phyloP scores from a whole-genome alignment of 805 yeast genomes.

The Saturnispora saitoi region DNA sequence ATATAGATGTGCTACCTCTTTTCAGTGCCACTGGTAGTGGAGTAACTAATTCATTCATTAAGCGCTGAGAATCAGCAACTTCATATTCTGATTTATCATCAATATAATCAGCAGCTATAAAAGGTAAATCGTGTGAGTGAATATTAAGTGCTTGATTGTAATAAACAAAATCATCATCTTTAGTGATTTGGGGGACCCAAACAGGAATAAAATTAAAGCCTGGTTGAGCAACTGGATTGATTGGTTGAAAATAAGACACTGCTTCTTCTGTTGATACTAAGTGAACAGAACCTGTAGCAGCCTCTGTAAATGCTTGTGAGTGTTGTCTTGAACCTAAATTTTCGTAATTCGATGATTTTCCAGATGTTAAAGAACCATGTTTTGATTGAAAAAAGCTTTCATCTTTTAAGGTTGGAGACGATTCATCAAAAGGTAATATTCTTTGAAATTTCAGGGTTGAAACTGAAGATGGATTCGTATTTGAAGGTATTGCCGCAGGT shows the following conservation, averaged over 20 bases:
- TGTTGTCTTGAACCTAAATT: conserved; percentile 11
- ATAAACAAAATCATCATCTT: conserved; percentile 46
- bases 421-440: background rate
- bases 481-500: background rate
- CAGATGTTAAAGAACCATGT: conserved; percentile 7
- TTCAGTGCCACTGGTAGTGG: conserved; percentile 15
- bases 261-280: conserved; percentile 23
- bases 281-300: conserved; percentile 12
- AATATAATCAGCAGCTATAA: conserved; percentile 32
- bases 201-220: conserved; percentile 31
- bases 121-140: conserved; percentile 51
- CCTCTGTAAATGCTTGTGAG: conserved; percentile 13
- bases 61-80: conserved; percentile 19
- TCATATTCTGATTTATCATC: conserved; percentile 28
- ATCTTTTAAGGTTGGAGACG: conserved; percentile 5
- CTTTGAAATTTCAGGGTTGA: background rate
- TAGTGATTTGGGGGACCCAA: conserved; percentile 58
- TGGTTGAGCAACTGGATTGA: conserved; percentile 18
- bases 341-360: background rate
- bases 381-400: conserved; percentile 6
- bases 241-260: conserved; percentile 20
- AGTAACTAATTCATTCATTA: conserved; percentile 17
- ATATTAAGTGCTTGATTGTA: conserved; percentile 54
- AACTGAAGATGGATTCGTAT: background rate
- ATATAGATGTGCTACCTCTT: background rate